Conservation (phyloP, 305 asterid genomes). For the Rubia peregrina region DNA sequence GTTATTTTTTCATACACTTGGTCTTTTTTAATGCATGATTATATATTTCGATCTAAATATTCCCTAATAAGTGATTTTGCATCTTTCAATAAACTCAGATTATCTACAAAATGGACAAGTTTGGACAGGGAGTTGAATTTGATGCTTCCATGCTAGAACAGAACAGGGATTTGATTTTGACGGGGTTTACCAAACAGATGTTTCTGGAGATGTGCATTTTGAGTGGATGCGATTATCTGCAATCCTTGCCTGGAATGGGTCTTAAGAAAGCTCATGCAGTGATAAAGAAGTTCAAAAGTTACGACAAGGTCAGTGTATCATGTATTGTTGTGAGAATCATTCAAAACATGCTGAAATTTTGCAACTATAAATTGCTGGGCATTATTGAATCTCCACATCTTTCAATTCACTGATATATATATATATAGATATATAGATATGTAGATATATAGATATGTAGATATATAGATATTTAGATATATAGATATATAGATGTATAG, state of each 20-base stretch:
- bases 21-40: not conserved
- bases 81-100: slow-evolving; percentile 40
- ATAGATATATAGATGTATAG: no score
- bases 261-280: slow-evolving; percentile 77
- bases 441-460: no score
- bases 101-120: slow-evolving; percentile 96
- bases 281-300: slow-evolving; percentile 63
- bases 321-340: not conserved
- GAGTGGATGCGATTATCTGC: slow-evolving; percentile 96
- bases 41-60: not conserved
- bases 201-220: slow-evolving; percentile 94
- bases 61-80: slow-evolving; percentile 4
- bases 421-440: not conserved
- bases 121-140: slow-evolving; percentile 94
- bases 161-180: slow-evolving; percentile 65
- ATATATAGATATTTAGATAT: no score
- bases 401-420: slow-evolving; percentile 16
- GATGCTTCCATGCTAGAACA: slow-evolving; percentile 47
- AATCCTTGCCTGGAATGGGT: slow-evolving; percentile 94
- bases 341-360: not conserved
- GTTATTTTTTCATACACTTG: not conserved
- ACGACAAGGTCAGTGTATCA: slow-evolving; percentile 50
- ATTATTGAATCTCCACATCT: slow-evolving; percentile 1
- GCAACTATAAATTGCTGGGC: not conserved
- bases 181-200: slow-evolving; percentile 81